These are phyloP conservation scores for Silene conica DNA, from an alignment of 148 eudicot species.

Conservation along the genomic window DNA sequence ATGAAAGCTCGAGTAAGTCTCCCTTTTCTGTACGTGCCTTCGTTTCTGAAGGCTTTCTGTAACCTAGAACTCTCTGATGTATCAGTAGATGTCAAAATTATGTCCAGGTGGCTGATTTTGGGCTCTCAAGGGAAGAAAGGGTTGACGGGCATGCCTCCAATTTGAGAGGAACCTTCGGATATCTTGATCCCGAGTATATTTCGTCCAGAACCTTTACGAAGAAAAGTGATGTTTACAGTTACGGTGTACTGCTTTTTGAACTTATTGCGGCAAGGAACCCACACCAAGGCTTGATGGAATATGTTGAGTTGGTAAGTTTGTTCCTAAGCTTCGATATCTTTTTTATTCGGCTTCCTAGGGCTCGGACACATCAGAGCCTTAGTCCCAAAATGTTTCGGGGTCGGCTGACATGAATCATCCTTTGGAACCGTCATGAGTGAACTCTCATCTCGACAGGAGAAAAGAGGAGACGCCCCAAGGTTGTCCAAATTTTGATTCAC, in stretches of 20 bases:
- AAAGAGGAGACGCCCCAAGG: too few species aligned
- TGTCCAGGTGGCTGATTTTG: conserved; percentile 87
- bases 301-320: conserved; percentile 73
- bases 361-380: too few species aligned
- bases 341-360: too few species aligned
- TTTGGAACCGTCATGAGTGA: too few species aligned
- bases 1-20: conserved; percentile 90
- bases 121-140: conserved; percentile 90
- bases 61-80: not conserved
- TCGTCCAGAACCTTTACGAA: conserved; percentile 82
- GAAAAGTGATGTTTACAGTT: conserved; percentile 95
- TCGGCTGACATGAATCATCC: too few species aligned
- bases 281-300: conserved; percentile 86
- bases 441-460: too few species aligned
- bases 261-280: conserved; percentile 90
- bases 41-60: not conserved
- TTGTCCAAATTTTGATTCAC: too few species aligned
- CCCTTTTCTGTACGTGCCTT: not conserved
- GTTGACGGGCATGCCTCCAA: conserved; percentile 54
- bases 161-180: conserved; percentile 88
- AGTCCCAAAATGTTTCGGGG: too few species aligned
- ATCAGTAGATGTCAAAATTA: not conserved
- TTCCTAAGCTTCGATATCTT: too few species aligned
- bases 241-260: conserved; percentile 88
- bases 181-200: conserved; percentile 95